Base-by-base conservation (phyloP, 1,284 basidiomycete genomes). In the Ceratobasidium sp. region DNA sequence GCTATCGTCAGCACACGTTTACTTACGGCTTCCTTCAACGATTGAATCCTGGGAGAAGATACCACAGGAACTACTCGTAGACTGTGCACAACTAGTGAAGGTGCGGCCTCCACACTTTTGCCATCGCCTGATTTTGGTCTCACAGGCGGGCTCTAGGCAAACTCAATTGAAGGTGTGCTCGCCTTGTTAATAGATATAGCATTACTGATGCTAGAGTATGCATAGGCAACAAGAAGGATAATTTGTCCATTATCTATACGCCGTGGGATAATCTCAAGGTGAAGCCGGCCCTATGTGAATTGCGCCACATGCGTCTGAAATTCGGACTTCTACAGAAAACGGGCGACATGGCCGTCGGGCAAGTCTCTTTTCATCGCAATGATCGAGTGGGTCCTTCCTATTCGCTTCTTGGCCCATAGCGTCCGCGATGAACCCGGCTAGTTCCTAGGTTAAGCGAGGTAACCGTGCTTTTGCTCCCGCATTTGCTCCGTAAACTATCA, bases 81-180 rank as follows among this genome's bases (percentile, higher is more conserved):
- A 99, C 84, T 95, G 95, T 80, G 95, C 96, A 0, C 97, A 99
- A 85, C 88, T 99, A 0, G 97, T 98, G 60, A 99, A 99, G 86
- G 80, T 79, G 33, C 20, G 63, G 23, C 18, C n/a, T 44, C 40
- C 70, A 49, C 51, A 33, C 26, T 69, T 2, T 23, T 64, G 13
- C 12, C 28, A 12, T n/a, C n/a, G 5, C 13, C 12, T 66, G 23
- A 42, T 15, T 26, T 18, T 42, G 39, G 40, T 63, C 20, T 70
- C 15, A 33, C 56, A 64, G 20, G 44, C 33, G 23, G 40, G 5
- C 49, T 61, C 13, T 33, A 81, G 80, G 97, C 97, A 0, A 99
- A 99, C 83, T 97, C 95, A 3, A 99, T 99, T 77, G 96, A 98
- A 88, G 95, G 96, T 94, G 81, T 79, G 86, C 72, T n/a, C 33